These are phyloP conservation scores for Planoprotostelium fungivorum DNA, from an alignment of 78 protist genomes.

Conservation along the genomic window DNA sequence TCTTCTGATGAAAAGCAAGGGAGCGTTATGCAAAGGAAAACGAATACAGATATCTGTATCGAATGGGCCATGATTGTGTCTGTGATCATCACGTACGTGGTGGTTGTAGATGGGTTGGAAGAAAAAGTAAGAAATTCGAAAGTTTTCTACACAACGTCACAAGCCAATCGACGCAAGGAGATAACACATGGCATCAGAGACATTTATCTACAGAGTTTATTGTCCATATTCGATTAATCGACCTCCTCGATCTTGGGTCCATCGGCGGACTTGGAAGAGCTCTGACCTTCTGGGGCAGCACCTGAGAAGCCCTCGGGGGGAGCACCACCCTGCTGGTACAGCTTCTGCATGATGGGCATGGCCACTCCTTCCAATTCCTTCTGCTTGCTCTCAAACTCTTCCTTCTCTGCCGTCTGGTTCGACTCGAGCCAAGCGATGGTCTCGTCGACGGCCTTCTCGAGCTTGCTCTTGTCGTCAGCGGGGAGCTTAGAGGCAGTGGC, in stretches of 20 bases:
- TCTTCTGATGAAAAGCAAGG: too few relatives aligned
- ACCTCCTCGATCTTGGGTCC: neutral
- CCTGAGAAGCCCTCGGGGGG: slow-evolving; percentile 62
- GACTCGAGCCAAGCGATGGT: slow-evolving; percentile 71
- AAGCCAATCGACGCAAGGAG: too few relatives aligned
- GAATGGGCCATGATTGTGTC: too few relatives aligned
- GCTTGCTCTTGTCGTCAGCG: slow-evolving; percentile 88
- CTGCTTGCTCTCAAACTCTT: slow-evolving; percentile 84
- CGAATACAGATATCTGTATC: too few relatives aligned
- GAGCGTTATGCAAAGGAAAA: too few relatives aligned
- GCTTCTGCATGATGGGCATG: slow-evolving; percentile 88
- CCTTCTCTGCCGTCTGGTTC: slow-evolving; percentile 77
- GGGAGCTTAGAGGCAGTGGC: slow-evolving; percentile 86
- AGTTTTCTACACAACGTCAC: too few relatives aligned
- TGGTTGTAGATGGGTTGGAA: too few relatives aligned
- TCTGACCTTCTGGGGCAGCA: slow-evolving; percentile 16
- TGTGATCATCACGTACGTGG: too few relatives aligned
- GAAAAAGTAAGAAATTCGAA: too few relatives aligned
- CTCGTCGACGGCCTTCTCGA: slow-evolving; percentile 68
- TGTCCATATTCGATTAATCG: too few relatives aligned
- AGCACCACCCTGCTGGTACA: slow-evolving; percentile 72
- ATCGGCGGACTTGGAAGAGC: neutral
- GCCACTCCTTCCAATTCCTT: slow-evolving; percentile 82
- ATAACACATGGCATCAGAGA: too few relatives aligned
- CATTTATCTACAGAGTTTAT: too few relatives aligned